phyloP scores from a whole-genome alignment of 202 grass and related monocot genomes.

The Carex sylvatica region DNA sequence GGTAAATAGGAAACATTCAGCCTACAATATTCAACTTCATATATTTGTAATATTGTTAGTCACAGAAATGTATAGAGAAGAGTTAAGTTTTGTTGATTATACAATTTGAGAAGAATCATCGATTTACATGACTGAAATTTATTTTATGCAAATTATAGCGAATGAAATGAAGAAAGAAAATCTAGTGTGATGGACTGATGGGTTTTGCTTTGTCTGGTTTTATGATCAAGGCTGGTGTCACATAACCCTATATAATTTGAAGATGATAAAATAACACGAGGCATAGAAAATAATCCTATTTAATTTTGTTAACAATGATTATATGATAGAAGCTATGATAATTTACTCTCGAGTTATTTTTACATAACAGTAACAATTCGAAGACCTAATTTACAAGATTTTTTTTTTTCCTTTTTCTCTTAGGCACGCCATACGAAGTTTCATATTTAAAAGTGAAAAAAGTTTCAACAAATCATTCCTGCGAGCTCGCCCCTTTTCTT shows the following conservation, averaged over 20 bases:
- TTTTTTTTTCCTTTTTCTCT: background rate
- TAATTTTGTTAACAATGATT: background rate
- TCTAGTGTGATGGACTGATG: background rate
- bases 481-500: constrained; percentile 1
- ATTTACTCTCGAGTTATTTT: constrained; percentile 10
- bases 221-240: background rate
- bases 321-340: background rate
- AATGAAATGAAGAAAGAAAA: background rate
- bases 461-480: constrained; percentile 19
- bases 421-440: background rate
- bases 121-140: background rate
- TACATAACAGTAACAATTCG: constrained; percentile 2
- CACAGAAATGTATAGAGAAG: background rate
- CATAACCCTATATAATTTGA: background rate
- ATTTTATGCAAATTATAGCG: background rate
- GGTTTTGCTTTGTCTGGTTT: background rate
- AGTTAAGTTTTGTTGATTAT: background rate
- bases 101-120: background rate
- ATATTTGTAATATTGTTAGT: background rate
- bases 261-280: background rate
- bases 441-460: constrained; percentile 12
- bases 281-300: background rate
- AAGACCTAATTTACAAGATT: constrained; percentile 18
- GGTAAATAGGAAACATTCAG: background rate
- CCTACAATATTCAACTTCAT: background rate